phyloP scores from a whole-genome alignment of 192 early-diverging fungal genomes.

The Geranomyces michiganensis region DNA sequence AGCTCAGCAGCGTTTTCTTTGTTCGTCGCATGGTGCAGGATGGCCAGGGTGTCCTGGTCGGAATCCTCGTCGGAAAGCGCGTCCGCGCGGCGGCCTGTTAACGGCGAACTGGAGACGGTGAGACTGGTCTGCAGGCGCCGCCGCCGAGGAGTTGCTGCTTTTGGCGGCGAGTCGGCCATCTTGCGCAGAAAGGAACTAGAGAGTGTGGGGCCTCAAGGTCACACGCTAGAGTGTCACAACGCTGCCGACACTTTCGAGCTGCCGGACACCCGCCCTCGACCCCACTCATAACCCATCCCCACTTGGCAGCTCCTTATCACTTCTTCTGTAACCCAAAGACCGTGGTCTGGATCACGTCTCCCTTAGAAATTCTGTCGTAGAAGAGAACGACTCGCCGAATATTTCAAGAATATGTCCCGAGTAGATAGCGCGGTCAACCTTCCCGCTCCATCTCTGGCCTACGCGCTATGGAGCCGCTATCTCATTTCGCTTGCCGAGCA shows the following conservation, averaged over 20 bases:
- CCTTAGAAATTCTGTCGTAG: too few species aligned
- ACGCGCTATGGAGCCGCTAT: slow-evolving; percentile 10
- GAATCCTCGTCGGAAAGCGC: background rate
- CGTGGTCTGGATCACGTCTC: too few species aligned
- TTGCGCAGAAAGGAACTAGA: too few species aligned
- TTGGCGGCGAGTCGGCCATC: background rate
- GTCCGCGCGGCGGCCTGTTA: background rate
- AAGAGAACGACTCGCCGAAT: too few species aligned
- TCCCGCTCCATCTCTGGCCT: background rate
- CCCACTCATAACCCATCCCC: too few species aligned
- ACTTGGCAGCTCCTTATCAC: too few species aligned
- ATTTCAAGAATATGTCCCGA: background rate
- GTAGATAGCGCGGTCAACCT: background rate
- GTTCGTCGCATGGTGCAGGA: background rate
- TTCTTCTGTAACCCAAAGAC: too few species aligned
- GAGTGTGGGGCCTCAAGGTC: too few species aligned
- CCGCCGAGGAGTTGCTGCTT: background rate
- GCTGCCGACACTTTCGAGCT: too few species aligned
- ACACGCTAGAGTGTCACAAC: too few species aligned
- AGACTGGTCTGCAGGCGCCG: slow-evolving; percentile 29
- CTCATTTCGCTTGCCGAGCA: slow-evolving; percentile 18
- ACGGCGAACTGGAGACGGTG: slow-evolving; percentile 2
- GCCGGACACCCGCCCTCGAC: too few species aligned
- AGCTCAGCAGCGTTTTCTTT: slow-evolving; percentile 28
- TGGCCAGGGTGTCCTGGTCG: slow-evolving; percentile 4